Percentiles rank a stretch among this genome's conserved stretches.
These are phyloP conservation scores for Tothia fuscella DNA, from an alignment of 2,329 filamentous ascomycete genomes.

Conservation along the genomic window DNA sequence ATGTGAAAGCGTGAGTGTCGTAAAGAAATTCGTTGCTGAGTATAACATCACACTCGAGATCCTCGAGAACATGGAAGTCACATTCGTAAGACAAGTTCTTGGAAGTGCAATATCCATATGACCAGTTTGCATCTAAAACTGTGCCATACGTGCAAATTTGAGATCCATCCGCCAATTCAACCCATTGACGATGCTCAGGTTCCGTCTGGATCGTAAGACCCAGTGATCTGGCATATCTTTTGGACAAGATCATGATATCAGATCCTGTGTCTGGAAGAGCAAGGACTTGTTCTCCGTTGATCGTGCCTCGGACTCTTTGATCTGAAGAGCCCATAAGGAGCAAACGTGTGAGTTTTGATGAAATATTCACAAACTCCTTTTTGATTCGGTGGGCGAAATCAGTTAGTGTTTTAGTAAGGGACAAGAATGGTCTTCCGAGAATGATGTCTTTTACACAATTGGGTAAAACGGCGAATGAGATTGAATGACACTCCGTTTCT, in stretches of 20 bases:
- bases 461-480: neutral
- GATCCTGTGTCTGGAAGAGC: neutral
- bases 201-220: too few relatives aligned
- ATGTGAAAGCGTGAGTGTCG: slow-evolving; percentile 4
- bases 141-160: neutral
- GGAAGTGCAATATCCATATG: neutral
- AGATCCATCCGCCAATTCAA: neutral
- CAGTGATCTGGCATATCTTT: neutral
- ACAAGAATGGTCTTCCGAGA: neutral
- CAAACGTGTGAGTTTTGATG: neutral
- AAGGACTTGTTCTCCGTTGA: neutral
- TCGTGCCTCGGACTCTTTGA: neutral
- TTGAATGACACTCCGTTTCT: too few relatives aligned
- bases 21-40: neutral
- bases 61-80: neutral
- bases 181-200: too few relatives aligned
- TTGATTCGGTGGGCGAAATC: neutral
- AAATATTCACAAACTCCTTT: neutral
- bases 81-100: neutral
- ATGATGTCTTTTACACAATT: neutral
- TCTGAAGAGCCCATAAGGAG: neutral
- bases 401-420: neutral
- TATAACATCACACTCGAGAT: neutral
- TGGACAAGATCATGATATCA: neutral
- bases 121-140: neutral